Base-by-base conservation (phyloP, 2,329 filamentous ascomycete genomes). In the Diaporthe citri region DNA sequence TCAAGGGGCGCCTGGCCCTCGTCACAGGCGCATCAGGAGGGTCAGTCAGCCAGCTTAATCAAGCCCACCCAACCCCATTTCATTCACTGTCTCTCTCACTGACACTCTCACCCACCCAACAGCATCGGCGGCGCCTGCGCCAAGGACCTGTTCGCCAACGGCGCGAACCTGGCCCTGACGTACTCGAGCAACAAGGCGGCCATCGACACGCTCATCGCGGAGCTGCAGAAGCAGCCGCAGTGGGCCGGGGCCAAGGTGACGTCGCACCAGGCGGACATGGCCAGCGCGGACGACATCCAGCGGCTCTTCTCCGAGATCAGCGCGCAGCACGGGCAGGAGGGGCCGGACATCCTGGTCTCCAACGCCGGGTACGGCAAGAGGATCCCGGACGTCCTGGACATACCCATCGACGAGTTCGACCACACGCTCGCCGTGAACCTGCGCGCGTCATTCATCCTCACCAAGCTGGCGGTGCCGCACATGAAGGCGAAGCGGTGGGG, bases 341-440 rank as follows among this genome's bases (percentile, higher is more conserved):
- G 86, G 2, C 90, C 90, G 0, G 90, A 93, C 78, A 93, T 94
- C 31, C 84, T 94, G 3, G 82, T 94, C 36, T 90, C 89, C 13
- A 94, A 94, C 79, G 92, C 92, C 1, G 92, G 92, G 0, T 88
- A 92, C 77, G 92, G 91, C 55, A 91, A 91, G 79, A 86, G 91
- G n/a, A 88, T 92, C 74, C 83, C 83, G 3, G 81, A 84, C 64
- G 86, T 91, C 64, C 85, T 87, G 79, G 91, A 93, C 74, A 92
- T 93, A 76, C 85, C 87, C 9, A 81, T 93, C 34, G 90, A 91
- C 71, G 91, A 93, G 80, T 93, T 92, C 79, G 91, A 93, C 79
- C 84, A 89, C 79, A 93, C 89, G 6, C 83, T 93, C 62, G 88
- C 86, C 74, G 86, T 93, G 74, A 93, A 93, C 79, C 84, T 92